Evolutionary conservation across 805 yeast genomes (phyloP), one percentile per base, ranked within the genome.

Genomic region (Yamadazyma paraphyllophila): DNA sequence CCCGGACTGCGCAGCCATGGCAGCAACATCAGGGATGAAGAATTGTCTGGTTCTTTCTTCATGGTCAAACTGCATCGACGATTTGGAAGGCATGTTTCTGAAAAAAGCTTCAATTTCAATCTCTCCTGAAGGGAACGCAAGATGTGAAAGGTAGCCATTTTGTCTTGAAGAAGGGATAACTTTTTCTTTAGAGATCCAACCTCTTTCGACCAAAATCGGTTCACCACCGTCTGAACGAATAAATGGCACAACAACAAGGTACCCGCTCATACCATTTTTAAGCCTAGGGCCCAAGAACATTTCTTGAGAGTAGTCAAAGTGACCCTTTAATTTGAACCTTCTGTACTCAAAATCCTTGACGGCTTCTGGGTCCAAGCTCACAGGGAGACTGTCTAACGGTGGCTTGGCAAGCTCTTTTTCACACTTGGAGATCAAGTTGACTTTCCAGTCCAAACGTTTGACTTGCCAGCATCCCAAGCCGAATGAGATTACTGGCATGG

Each of bases 401-500:
- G 83, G 82, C 46, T 79, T 78, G 0, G 91, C 82, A 54, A 94
- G 67, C 51, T 91, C 71, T 57, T 88, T 89, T 62, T 94, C 97
- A 57, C 92, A 83, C 15, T 78, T 77, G 2, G 95, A 84, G 49
- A 94, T 85, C 50, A 94, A 73, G 50, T 83, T 79, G 17, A 82
- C 85, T 63, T 94, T 94, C 99, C 99, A 94, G 49, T 79, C 74
- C 41, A 94, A 68, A 52, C 99, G 74, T 55, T 80, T 73, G 38
- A 88, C 81, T 68, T 94, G 99, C 99, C 99, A 94, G 45, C 90
- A 78, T 1, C 98, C 99, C 36, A 94, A 69, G 39, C 82, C 83
- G 61, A 92, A 87, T 9, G 96, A 81, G 2, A 90, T 75, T 1
- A 90, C 74, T 0, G 99, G 99, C 84, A 95, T 92, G 15, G 92